A percentile compares a stretch with the other conserved stretches of the same genome.
These are phyloP conservation scores for Phytophthora sp. DNA, from an alignment of 352 stramenopile genomes.

Conservation along the genomic window DNA sequence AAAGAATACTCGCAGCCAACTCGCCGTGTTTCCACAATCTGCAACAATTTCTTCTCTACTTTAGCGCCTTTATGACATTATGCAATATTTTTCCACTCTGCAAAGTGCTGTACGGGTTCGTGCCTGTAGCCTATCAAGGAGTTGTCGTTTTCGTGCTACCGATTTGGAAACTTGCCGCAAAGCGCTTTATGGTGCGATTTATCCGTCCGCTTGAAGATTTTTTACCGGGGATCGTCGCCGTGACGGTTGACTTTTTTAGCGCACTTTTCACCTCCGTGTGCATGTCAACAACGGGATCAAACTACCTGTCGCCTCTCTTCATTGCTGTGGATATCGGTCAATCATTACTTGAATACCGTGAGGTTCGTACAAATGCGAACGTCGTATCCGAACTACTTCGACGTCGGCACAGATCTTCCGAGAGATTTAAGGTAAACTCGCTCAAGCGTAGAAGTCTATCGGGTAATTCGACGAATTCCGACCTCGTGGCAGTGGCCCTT, in stretches of 20 bases:
- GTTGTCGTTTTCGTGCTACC: conserved; percentile 1
- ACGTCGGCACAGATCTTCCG: too few relatives aligned
- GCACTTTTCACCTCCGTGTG: conserved; percentile 29
- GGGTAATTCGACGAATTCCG: too few relatives aligned
- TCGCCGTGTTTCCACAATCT: not conserved
- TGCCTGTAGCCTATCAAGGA: not conserved
- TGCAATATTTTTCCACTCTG: not conserved
- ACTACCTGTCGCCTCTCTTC: conserved; percentile 10
- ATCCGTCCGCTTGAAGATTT: conserved; percentile 4
- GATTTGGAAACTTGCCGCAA: conserved; percentile 17
- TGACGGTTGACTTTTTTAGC: conserved; percentile 9
- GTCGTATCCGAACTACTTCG: not conserved
- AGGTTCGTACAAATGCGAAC: conserved; percentile 13
- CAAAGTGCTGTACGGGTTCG: not conserved
- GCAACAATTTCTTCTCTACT: not conserved
- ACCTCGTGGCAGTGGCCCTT: too few relatives aligned
- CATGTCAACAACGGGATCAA: conserved; percentile 23
- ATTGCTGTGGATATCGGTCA: conserved; percentile 10
- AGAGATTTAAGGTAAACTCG: too few relatives aligned
- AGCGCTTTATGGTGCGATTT: not conserved
- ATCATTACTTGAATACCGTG: conserved; percentile 8
- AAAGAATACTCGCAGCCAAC: not conserved
- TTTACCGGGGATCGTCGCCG: not conserved
- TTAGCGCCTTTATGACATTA: too few relatives aligned
- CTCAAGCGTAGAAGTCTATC: too few relatives aligned